These are phyloP conservation scores for Tilletia horrida DNA, from an alignment of 1,284 basidiomycete species.

Conservation along the genomic window DNA sequence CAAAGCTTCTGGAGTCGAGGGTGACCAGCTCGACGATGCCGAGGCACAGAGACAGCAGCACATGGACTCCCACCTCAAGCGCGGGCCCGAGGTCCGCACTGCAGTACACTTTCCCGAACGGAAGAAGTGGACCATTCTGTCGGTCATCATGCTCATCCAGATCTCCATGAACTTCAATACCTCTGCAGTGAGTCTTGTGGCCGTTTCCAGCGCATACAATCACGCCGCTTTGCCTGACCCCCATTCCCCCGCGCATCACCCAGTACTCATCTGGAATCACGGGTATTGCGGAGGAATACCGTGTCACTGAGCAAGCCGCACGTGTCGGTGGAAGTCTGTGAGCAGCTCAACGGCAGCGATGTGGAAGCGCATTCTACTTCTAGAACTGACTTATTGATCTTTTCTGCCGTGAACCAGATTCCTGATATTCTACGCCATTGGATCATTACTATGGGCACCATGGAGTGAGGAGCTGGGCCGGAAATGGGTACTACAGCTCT, in stretches of 20 bases:
- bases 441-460: conserved; percentile 53
- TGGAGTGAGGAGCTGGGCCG: conserved; percentile 55
- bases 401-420: conserved; percentile 32
- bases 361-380: background rate
- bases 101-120: background rate
- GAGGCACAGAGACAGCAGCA: no score
- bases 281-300: conserved; percentile 48
- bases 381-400: background rate
- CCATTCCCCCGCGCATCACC: background rate
- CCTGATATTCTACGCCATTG: conserved; percentile 57
- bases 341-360: background rate
- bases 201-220: no score
- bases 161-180: conserved; percentile 57
- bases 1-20: background rate
- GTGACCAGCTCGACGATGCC: no score
- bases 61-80: no score
- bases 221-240: no score
- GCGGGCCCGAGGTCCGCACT: no score
- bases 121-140: conserved; percentile 8
- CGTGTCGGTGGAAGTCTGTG: conserved; percentile 56
- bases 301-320: conserved; percentile 55
- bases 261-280: background rate
- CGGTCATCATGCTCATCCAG: conserved; percentile 56
- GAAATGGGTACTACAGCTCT: conserved; percentile 42
- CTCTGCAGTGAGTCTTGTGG: background rate